Percentiles rank a stretch among this genome's conserved stretches.
phyloP scores from a whole-genome alignment of 2,329 filamentous ascomycete species.

The Nothophoma quercina region DNA sequence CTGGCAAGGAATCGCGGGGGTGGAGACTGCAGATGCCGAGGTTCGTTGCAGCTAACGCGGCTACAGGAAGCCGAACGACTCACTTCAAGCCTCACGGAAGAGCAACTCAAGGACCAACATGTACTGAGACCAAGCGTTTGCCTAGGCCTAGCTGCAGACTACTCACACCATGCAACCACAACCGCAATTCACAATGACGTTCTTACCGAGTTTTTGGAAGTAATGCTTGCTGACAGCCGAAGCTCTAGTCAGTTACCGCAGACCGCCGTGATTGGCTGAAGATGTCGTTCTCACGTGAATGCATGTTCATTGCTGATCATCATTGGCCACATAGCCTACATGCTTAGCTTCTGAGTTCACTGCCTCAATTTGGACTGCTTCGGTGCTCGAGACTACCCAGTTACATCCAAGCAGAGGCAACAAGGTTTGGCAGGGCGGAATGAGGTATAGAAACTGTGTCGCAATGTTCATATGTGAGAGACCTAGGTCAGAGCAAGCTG shows the following conservation, averaged over 20 bases:
- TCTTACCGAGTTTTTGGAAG: neutral
- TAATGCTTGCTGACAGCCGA: conserved; percentile 6
- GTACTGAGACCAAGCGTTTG: neutral
- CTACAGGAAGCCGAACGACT: neutral
- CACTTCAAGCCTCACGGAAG: neutral
- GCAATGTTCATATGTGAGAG: neutral
- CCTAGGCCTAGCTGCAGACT: neutral
- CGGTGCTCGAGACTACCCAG: neutral
- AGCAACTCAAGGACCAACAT: neutral
- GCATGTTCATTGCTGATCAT: neutral
- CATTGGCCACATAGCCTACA: neutral
- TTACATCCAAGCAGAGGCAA: too few relatives aligned
- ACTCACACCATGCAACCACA: neutral
- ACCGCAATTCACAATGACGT: neutral
- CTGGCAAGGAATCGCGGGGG: conserved; percentile 9
- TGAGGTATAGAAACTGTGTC: neutral
- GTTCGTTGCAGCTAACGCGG: neutral
- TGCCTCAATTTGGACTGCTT: neutral
- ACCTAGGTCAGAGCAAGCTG: neutral
- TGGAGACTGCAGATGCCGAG: conserved; percentile 20
- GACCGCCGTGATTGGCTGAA: conserved; percentile 10
- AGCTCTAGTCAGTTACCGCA: conserved; percentile 13
- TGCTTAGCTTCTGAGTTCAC: neutral
- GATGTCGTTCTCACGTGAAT: neutral
- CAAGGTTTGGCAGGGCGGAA: neutral